Conservation (phyloP, 345 rosid species). For the Syzygium aqueum region DNA sequence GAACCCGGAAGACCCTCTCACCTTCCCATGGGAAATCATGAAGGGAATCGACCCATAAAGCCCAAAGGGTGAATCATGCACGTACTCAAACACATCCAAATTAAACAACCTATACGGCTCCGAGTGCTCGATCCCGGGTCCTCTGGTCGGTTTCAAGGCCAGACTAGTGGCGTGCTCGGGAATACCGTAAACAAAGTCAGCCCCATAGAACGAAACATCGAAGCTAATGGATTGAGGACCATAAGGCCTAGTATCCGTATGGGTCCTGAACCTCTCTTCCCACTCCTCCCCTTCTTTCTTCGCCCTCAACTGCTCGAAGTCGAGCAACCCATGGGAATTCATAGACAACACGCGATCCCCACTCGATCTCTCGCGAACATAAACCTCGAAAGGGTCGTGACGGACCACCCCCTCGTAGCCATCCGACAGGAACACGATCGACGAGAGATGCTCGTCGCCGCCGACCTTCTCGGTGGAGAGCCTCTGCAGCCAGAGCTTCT, state of each 20-base stretch:
- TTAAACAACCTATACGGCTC: constrained; percentile 91
- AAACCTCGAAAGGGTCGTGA: constrained; percentile 84
- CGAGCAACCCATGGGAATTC: constrained; percentile 78
- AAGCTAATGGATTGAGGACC: constrained; percentile 96
- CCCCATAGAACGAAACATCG: constrained; percentile 82
- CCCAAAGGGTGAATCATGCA: constrained; percentile 93
- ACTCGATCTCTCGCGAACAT: constrained; percentile 42
- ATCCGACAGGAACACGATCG: constrained; percentile 55
- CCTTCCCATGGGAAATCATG: constrained; percentile 85
- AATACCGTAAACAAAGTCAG: constrained; percentile 80
- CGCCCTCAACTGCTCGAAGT: constrained; percentile 75
- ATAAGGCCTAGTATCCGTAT: constrained; percentile 74
- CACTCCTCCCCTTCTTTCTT: constrained; percentile 72
- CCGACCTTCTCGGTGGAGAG: constrained; percentile 37
- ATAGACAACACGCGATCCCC: constrained; percentile 54
- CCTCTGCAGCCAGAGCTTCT: constrained; percentile 67
- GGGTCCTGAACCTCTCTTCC: constrained; percentile 79
- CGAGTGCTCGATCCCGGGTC: constrained; percentile 78
- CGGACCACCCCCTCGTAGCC: constrained; percentile 73
- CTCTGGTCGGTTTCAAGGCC: constrained; percentile 80
- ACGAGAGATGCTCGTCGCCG: constrained; percentile 42
- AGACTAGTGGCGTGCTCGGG: constrained; percentile 91
- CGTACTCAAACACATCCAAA: constrained; percentile 84
- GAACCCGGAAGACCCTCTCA: constrained; percentile 64
- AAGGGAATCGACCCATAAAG: constrained; percentile 89